Evolutionary conservation across 768 basidiomycete genomes (phyloP).

Genomic region (Sporobolomyces roseus): DNA sequence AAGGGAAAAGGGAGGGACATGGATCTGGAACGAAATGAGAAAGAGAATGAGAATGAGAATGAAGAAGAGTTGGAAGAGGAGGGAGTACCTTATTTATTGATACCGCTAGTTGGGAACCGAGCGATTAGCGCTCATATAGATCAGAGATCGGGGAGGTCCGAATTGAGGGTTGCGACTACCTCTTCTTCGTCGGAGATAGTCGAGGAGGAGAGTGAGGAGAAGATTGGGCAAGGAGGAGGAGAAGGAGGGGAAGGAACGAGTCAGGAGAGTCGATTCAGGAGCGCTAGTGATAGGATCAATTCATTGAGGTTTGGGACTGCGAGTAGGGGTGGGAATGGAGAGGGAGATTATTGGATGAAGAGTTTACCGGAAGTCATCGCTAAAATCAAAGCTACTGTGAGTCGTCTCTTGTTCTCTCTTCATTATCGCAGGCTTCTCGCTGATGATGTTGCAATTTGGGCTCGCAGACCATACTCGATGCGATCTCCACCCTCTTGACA

Average conservation of each 20-base stretch:
- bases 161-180: no score
- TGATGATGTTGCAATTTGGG: background rate
- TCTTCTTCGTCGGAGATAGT: no score
- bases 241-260: background rate
- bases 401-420: background rate
- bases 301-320: background rate
- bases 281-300: background rate
- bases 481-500: slow-evolving; percentile 23
- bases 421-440: background rate
- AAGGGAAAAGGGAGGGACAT: background rate
- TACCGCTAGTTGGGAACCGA: slow-evolving; percentile 12
- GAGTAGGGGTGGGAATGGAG: background rate
- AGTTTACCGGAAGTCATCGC: slow-evolving; percentile 16
- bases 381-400: slow-evolving; percentile 19
- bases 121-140: slow-evolving; percentile 2
- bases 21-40: background rate
- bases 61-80: background rate
- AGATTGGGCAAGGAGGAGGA: background rate
- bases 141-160: no score
- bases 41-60: background rate
- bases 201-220: no score
- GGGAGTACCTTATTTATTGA: background rate
- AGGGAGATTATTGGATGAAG: slow-evolving; percentile 19
- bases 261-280: background rate
- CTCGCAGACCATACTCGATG: slow-evolving; percentile 33